These are phyloP conservation scores for Scedosporium dehoogii DNA, from an alignment of 2,329 filamentous ascomycete genomes.

Conservation along the genomic window DNA sequence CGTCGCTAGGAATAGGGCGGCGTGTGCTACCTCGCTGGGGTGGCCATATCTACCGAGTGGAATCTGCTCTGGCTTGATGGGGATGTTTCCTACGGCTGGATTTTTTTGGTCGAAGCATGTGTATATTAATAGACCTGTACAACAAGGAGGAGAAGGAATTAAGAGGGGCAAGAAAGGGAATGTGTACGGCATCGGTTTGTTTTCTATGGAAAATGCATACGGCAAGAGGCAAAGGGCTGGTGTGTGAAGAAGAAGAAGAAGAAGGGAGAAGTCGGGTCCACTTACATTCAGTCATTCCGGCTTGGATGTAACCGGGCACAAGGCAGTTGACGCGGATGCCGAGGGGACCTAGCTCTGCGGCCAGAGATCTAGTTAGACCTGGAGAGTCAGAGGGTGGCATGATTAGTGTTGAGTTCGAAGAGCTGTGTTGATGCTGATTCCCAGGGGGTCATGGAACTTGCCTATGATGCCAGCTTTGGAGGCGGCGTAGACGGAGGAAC, in stretches of 20 bases:
- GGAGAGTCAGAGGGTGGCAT: constrained; percentile 6
- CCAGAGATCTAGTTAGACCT: constrained; percentile 61
- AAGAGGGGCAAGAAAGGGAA: not conserved
- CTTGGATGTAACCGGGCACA: constrained; percentile 73
- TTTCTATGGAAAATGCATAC: not conserved
- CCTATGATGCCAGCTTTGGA: constrained; percentile 73
- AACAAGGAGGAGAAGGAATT: not conserved
- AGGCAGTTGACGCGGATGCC: constrained; percentile 71
- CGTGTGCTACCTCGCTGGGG: constrained; percentile 67
- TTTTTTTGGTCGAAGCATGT: not conserved
- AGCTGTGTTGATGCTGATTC: not conserved
- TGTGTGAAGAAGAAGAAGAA: not conserved
- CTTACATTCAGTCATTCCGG: constrained; percentile 66
- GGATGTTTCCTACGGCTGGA: not conserved
- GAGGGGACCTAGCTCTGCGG: constrained; percentile 48
- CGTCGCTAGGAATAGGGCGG: constrained; percentile 64
- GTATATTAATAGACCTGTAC: constrained; percentile 4
- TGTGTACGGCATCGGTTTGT: not conserved
- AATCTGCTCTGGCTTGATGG: constrained; percentile 12
- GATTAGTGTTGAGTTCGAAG: not conserved
- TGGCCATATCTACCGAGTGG: constrained; percentile 50
- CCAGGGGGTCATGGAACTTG: constrained; percentile 19
- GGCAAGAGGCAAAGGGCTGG: not conserved
- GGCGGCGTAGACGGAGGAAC: constrained; percentile 65
- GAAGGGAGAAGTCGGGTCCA: not conserved